Evolutionary conservation across 179 eudicot species (phyloP).

Genomic region (Camellia oleifera): DNA sequence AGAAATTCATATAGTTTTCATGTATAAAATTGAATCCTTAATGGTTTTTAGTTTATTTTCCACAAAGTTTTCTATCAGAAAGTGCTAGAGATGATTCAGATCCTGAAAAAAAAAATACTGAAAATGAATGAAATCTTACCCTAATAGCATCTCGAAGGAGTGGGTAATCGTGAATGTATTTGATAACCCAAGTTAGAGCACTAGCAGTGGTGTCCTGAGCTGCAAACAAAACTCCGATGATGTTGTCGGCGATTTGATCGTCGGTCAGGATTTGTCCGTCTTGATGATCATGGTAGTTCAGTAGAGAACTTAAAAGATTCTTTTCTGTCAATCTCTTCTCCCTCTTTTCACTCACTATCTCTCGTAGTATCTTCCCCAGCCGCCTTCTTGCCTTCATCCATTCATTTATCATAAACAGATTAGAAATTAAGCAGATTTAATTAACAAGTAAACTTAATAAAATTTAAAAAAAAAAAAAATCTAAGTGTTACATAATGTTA

Average conservation of each 20-base stretch:
- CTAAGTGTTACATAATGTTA: not conserved
- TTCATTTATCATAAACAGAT: not conserved
- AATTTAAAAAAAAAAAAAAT: too few species aligned
- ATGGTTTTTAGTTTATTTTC: too few species aligned
- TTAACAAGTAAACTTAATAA: not conserved
- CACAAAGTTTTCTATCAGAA: too few species aligned
- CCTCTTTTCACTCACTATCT: conserved; percentile 21
- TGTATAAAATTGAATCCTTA: too few species aligned
- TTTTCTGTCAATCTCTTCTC: conserved; percentile 17
- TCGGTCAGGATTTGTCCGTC: conserved; percentile 17
- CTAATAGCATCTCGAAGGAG: conserved; percentile 21
- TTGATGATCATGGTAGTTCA: conserved; percentile 19
- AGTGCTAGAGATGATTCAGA: too few species aligned
- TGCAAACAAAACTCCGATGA: conserved; percentile 35
- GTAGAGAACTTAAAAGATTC: conserved; percentile 21
- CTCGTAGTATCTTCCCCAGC: conserved; percentile 15
- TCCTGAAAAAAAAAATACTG: not conserved
- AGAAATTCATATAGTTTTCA: too few species aligned
- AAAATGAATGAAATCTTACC: conserved; percentile 6
- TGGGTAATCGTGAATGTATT: conserved; percentile 31
- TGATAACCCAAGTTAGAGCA: conserved; percentile 33
- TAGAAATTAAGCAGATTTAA: not conserved
- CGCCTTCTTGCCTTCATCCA: conserved; percentile 28
- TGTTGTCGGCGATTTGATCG: conserved; percentile 34
- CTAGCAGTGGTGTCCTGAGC: conserved; percentile 42